These are phyloP conservation scores for Phytophthora megakarya DNA, from an alignment of 352 stramenopile species.

Conservation along the genomic window DNA sequence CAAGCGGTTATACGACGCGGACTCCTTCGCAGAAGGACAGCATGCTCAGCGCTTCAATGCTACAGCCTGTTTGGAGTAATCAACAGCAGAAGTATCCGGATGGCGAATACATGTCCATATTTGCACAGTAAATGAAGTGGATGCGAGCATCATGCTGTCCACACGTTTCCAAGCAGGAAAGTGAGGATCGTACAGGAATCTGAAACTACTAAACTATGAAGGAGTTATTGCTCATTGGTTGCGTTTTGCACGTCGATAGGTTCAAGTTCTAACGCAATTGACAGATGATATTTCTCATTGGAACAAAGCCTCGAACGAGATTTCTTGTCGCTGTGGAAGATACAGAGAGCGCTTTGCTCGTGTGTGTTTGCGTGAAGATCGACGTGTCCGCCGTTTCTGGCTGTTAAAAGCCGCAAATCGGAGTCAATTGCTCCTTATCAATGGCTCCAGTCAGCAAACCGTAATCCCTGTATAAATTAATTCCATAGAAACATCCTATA, in stretches of 20 bases:
- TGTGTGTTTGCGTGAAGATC: too few relatives aligned
- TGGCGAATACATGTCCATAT: too few relatives aligned
- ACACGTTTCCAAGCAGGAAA: slow-evolving; percentile 1
- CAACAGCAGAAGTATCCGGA: too few relatives aligned
- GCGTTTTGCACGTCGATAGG: too few relatives aligned
- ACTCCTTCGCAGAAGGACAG: too few relatives aligned
- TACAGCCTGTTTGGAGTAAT: too few relatives aligned
- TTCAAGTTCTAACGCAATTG: not conserved
- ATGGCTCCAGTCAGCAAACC: not conserved
- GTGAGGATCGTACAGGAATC: slow-evolving; percentile 3
- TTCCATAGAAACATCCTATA: not conserved
- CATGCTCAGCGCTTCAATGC: too few relatives aligned
- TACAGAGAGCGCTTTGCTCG: not conserved
- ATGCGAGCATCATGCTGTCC: too few relatives aligned
- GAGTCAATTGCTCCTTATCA: not conserved
- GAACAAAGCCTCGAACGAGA: not conserved
- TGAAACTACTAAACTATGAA: not conserved
- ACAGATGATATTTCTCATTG: not conserved
- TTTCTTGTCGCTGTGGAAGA: not conserved
- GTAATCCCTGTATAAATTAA: not conserved
- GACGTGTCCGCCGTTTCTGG: too few relatives aligned
- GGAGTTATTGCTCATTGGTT: too few relatives aligned
- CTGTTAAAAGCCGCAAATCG: not conserved
- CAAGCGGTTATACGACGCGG: too few relatives aligned
- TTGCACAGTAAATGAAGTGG: too few relatives aligned